Base-by-base conservation (phyloP, 2,329 filamentous ascomycete genomes). In the Fusarium heterosporum region DNA sequence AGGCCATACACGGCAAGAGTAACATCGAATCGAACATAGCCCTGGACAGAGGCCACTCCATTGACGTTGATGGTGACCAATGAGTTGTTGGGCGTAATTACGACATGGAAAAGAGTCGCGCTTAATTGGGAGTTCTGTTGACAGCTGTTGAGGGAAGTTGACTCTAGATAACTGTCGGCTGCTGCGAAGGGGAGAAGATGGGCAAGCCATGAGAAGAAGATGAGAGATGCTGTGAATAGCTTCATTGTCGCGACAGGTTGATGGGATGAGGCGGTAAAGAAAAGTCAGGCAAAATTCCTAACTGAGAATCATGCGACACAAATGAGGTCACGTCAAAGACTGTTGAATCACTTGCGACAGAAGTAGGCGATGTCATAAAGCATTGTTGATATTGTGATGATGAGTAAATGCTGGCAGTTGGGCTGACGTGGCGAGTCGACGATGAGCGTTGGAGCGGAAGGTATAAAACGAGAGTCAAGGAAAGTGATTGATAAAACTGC, bases 101-200 rank as follows among this genome's bases (percentile, higher is more conserved):
- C 81, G 77, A 97, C 91, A 71, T 96, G 90, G 86, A 97, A 97
- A 61, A 95, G 85, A 72, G 90, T 93, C 72, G 94, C 93, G 3
- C 91, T 91, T 79, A 97, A 95, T 73, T 89, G 89, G 17, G 92
- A 96, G 78, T 94, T 89, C 57, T 87, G 82, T 83, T 93, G 91
- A 79, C 94, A 97, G 32, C 91, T 86, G 78, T 92, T 93, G 69
- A 97, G 85, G 25, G 94, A 96, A 74, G 86, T 92, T 52, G 94
- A 96, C 72, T 89, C 84, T 73, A 98, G 90, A 73, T 93, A 82
- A 61, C 84, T 84, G 74, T 87, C 83, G 64, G 88, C 90, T 55
- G 86, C 70, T 29, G 54, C 59, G 34, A 36, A 16, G 7, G 68
- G 50, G 7, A 59, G 22, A 36, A 67, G n/a, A 19, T 61, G 43